Conservation (phyloP, 2,329 filamentous ascomycete genomes). For the Pyrenochaeta sp. region DNA sequence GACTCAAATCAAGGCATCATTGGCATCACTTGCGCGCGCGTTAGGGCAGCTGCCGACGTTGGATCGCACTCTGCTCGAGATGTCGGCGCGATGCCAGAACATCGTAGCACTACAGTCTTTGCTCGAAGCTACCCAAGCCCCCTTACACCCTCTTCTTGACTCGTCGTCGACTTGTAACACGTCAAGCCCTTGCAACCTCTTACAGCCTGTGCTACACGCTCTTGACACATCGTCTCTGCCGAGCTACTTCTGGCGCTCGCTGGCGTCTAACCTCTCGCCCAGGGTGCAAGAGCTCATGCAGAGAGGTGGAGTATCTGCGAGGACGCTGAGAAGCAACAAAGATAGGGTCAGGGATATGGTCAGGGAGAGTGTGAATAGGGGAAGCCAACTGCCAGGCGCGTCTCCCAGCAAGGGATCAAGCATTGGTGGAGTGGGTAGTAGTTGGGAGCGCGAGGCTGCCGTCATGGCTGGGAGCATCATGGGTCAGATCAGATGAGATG, state of each 20-base stretch:
- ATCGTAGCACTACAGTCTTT: conserved; percentile 86
- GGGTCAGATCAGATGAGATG: conserved; percentile 49
- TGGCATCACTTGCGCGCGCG: conserved; percentile 76
- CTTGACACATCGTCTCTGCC: conserved; percentile 88
- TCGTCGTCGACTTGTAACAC: conserved; percentile 26
- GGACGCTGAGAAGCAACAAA: conserved; percentile 80
- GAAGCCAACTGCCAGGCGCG: conserved; percentile 72
- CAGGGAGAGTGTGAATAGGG: conserved; percentile 81
- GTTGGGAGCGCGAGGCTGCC: conserved; percentile 90
- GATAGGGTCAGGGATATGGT: conserved; percentile 79
- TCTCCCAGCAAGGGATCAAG: conserved; percentile 57
- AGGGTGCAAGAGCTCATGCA: conserved; percentile 85
- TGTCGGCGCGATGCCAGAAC: conserved; percentile 86
- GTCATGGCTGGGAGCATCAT: conserved; percentile 92
- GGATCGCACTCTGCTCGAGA: conserved; percentile 81
- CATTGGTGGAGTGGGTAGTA: conserved; percentile 58
- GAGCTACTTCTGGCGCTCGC: conserved; percentile 91
- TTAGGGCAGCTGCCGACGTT: conserved; percentile 82
- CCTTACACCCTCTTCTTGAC: conserved; percentile 71
- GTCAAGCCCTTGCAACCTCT: conserved; percentile 58
- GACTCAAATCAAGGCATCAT: conserved; percentile 78
- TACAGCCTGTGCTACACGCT: conserved; percentile 76
- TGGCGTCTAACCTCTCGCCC: conserved; percentile 78
- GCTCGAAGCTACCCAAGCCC: conserved; percentile 72
- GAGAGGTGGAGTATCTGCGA: conserved; percentile 82